Conservation (phyloP, 2,329 filamentous ascomycete species). For the Trichoderma asperellum region DNA sequence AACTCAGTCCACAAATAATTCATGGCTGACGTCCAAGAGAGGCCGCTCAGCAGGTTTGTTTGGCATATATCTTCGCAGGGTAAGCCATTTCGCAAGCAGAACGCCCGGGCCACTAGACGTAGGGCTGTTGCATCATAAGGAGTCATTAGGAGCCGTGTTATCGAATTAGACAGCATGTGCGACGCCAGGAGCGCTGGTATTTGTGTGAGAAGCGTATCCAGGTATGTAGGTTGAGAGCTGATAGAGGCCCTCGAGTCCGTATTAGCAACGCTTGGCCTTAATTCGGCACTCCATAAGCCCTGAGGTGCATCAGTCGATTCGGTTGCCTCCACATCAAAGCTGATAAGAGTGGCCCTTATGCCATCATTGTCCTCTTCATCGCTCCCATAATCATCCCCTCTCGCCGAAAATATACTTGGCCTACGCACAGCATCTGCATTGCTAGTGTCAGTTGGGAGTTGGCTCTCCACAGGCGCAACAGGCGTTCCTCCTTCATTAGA, state of each 20-base stretch:
- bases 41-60: conserved; percentile 42
- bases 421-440: conserved; percentile 45
- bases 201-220: conserved; percentile 55
- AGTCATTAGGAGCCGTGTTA: conserved; percentile 48
- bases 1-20: conserved; percentile 55
- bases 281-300: conserved; percentile 62
- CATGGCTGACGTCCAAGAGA: conserved; percentile 46
- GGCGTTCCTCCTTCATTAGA: conserved; percentile 14
- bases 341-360: conserved; percentile 61
- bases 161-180: conserved; percentile 51
- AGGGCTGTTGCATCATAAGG: conserved; percentile 54
- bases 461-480: conserved; percentile 34
- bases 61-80: conserved; percentile 46
- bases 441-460: conserved; percentile 36
- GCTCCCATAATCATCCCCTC: conserved; percentile 57
- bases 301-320: conserved; percentile 56
- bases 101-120: conserved; percentile 50
- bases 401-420: conserved; percentile 52
- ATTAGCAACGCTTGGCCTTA: conserved; percentile 53
- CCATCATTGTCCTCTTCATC: conserved; percentile 62
- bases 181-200: conserved; percentile 55
- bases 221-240: conserved; percentile 44
- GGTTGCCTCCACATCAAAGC: conserved; percentile 63
- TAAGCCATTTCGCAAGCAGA: conserved; percentile 46
- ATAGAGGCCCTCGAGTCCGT: conserved; percentile 37